Conservation (phyloP, 352 stramenopile genomes). For the Phytophthora pistaciae region DNA sequence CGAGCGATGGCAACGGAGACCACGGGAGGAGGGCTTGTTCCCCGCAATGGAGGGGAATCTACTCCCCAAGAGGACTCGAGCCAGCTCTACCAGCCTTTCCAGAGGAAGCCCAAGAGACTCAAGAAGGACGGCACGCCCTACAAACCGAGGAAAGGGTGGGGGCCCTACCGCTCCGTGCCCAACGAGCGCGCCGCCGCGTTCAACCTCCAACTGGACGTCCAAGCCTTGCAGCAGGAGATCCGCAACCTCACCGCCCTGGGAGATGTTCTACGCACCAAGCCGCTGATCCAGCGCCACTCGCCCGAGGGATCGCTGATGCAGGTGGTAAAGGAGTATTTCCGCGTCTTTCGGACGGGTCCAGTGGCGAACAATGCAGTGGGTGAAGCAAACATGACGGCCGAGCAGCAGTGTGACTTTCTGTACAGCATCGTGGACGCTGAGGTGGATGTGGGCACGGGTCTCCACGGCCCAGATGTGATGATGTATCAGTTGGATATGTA, state of each 20-base stretch:
- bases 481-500: conserved; percentile 1
- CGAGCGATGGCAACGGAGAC: background rate
- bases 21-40: background rate
- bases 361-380: background rate
- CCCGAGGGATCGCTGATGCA: conserved; percentile 19
- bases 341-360: conserved; percentile 3
- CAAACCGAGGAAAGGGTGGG: conserved; percentile 24
- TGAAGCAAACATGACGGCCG: background rate
- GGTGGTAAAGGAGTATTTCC: conserved; percentile 22
- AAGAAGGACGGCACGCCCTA: conserved; percentile 10
- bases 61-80: background rate
- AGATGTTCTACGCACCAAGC: conserved; percentile 5
- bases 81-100: background rate
- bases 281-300: conserved; percentile 17
- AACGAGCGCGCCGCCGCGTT: conserved; percentile 42
- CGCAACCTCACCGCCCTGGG: conserved; percentile 32
- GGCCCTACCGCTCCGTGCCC: conserved; percentile 36
- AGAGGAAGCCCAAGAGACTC: conserved; percentile 4
- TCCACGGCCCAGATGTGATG: background rate
- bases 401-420: conserved; percentile 10
- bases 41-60: background rate
- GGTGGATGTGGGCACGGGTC: background rate
- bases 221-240: conserved; percentile 37
- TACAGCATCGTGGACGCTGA: background rate
- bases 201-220: conserved; percentile 50